Evolutionary conservation across 176 grass and related monocot species (phyloP).

Genomic region (Carex kokanica): DNA sequence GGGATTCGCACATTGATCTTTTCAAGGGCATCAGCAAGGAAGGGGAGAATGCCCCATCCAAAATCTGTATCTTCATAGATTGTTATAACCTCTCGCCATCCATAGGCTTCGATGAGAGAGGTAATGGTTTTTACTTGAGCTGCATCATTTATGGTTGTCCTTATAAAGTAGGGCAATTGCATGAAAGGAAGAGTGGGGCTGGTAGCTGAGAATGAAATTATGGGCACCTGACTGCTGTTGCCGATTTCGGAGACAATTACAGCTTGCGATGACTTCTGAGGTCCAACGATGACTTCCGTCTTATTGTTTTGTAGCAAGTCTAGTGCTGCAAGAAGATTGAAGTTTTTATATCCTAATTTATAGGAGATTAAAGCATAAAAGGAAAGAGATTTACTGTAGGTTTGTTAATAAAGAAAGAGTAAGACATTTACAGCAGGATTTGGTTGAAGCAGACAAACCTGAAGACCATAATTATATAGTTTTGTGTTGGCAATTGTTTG

Average conservation of each 20-base stretch:
- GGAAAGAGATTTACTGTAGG: background rate
- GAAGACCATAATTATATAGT: too few species aligned
- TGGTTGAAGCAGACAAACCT: too few species aligned
- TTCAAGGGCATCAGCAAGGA: slow-evolving; percentile 35
- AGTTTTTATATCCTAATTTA: background rate
- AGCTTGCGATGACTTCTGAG: slow-evolving; percentile 37
- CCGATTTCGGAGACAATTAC: too few species aligned
- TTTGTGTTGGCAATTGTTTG: too few species aligned
- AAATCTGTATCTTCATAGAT: slow-evolving; percentile 40
- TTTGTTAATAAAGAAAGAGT: background rate
- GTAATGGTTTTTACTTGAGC: slow-evolving; percentile 30
- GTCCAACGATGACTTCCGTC: slow-evolving; percentile 38
- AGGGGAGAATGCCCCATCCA: slow-evolving; percentile 26
- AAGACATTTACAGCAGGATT: too few species aligned
- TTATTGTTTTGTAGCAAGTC: slow-evolving; percentile 31
- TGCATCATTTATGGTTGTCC: slow-evolving; percentile 28
- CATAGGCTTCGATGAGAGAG: slow-evolving; percentile 34
- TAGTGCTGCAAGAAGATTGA: slow-evolving; percentile 28
- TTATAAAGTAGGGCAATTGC: slow-evolving; percentile 38
- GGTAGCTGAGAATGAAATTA: slow-evolving; percentile 47
- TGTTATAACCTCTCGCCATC: slow-evolving; percentile 34
- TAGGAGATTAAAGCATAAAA: background rate
- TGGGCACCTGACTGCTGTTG: slow-evolving; percentile 37
- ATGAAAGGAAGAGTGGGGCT: slow-evolving; percentile 12
- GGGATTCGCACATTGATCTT: slow-evolving; percentile 25